Evolutionary conservation across 2,329 filamentous ascomycete genomes (phyloP).

Genomic region (Fonsecaea erecta): DNA sequence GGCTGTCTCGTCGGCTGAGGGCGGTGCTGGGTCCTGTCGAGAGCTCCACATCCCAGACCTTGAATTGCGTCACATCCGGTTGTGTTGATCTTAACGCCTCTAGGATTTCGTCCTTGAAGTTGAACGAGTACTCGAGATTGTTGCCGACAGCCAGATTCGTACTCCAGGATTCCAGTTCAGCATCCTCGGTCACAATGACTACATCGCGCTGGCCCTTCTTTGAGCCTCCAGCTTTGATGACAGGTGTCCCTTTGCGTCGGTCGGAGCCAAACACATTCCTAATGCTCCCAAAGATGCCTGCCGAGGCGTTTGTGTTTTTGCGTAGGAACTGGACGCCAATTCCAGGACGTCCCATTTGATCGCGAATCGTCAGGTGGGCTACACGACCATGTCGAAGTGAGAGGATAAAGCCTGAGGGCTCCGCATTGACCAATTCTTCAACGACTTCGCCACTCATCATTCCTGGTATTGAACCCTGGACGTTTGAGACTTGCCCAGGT

Average conservation of each 20-base stretch:
- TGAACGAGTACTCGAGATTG: slow-evolving; percentile 71
- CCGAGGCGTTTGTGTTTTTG: slow-evolving; percentile 60
- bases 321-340: slow-evolving; percentile 79
- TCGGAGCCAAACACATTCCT: slow-evolving; percentile 73
- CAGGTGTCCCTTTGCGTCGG: slow-evolving; percentile 76
- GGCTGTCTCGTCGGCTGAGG: slow-evolving; percentile 46
- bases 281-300: slow-evolving; percentile 80
- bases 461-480: slow-evolving; percentile 74
- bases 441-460: slow-evolving; percentile 80
- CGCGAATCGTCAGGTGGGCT: slow-evolving; percentile 82
- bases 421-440: slow-evolving; percentile 77
- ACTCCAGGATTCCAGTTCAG: slow-evolving; percentile 82
- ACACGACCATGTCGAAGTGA: slow-evolving; percentile 83
- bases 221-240: slow-evolving; percentile 71
- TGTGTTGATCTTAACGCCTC: slow-evolving; percentile 56
- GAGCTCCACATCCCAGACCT: slow-evolving; percentile 72
- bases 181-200: slow-evolving; percentile 76
- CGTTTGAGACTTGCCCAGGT: slow-evolving; percentile 77
- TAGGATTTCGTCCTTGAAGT: slow-evolving; percentile 69
- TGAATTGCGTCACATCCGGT: slow-evolving; percentile 48
- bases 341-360: slow-evolving; percentile 81
- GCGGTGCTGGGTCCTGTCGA: slow-evolving; percentile 32
- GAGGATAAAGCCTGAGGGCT: slow-evolving; percentile 84
- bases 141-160: slow-evolving; percentile 86
- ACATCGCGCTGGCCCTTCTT: slow-evolving; percentile 84